phyloP scores from a whole-genome alignment of 1,139 yeast genomes.

The Arxiozyma bovina region DNA sequence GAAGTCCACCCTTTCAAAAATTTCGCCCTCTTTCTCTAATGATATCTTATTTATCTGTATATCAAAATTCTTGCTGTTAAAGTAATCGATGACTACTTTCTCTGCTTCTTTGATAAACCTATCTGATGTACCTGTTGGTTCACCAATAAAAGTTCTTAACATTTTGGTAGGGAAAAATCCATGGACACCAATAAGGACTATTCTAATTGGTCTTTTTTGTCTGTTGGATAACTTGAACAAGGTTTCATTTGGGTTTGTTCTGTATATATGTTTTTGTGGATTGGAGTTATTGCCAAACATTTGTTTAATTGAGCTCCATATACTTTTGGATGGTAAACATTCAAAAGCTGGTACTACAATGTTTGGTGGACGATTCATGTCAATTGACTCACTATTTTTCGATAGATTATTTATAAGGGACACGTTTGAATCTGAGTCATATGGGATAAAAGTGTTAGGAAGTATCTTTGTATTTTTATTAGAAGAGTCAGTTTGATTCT shows the following conservation, averaged over 20 bases:
- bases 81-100: slow-evolving; percentile 63
- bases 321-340: slow-evolving; percentile 20
- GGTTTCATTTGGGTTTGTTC: slow-evolving; percentile 17
- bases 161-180: slow-evolving; percentile 88
- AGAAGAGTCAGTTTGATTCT: not conserved
- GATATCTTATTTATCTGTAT: slow-evolving; percentile 82
- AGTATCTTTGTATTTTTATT: slow-evolving; percentile 8
- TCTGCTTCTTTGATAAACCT: slow-evolving; percentile 86
- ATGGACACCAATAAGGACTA: slow-evolving; percentile 79
- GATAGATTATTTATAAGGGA: slow-evolving; percentile 13
- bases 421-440: slow-evolving; percentile 19
- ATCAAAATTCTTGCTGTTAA: slow-evolving; percentile 42
- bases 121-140: slow-evolving; percentile 87
- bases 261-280: slow-evolving; percentile 18
- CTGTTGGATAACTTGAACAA: slow-evolving; percentile 16
- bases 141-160: slow-evolving; percentile 79
- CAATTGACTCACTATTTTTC: slow-evolving; percentile 1
- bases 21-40: slow-evolving; percentile 84
- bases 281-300: slow-evolving; percentile 12
- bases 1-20: slow-evolving; percentile 74
- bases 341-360: slow-evolving; percentile 28
- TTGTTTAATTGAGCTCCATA: slow-evolving; percentile 20
- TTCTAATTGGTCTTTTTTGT: slow-evolving; percentile 21
- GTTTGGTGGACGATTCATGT: slow-evolving; percentile 18
- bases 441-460: slow-evolving; percentile 22